These are phyloP conservation scores for Boletus huronensis DNA, from an alignment of 768 basidiomycete species.

Conservation along the genomic window DNA sequence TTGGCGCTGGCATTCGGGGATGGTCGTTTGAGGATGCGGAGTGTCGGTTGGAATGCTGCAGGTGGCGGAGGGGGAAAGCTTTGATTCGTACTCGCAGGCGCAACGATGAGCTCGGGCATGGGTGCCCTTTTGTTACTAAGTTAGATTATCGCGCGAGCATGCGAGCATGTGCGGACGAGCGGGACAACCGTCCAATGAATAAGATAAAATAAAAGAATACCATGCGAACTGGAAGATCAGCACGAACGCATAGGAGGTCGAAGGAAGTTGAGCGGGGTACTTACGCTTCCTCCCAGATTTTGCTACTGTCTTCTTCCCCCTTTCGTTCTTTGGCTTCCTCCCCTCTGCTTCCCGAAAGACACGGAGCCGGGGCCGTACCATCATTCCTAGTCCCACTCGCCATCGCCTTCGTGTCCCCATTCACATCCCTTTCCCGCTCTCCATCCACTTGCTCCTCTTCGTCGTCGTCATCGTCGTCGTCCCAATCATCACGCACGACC, in stretches of 20 bases:
- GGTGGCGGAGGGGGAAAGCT: slow-evolving; percentile 47
- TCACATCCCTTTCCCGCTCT: too few species aligned
- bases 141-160: background rate
- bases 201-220: background rate
- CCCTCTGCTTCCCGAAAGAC: background rate
- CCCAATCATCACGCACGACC: slow-evolving; percentile 54
- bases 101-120: slow-evolving; percentile 63
- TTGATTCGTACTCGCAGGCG: slow-evolving; percentile 35
- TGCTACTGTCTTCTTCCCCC: slow-evolving; percentile 36
- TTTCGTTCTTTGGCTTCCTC: background rate
- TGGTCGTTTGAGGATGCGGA: slow-evolving; percentile 74
- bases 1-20: slow-evolving; percentile 21
- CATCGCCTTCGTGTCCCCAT: background rate
- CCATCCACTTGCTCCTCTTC: background rate
- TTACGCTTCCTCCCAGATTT: slow-evolving; percentile 71
- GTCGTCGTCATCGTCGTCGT: slow-evolving; percentile 46
- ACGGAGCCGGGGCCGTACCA: background rate
- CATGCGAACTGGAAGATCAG: slow-evolving; percentile 13
- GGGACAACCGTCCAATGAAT: background rate
- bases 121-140: slow-evolving; percentile 56
- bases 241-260: slow-evolving; percentile 1
- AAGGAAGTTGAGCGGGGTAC: slow-evolving; percentile 26
- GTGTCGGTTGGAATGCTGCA: slow-evolving; percentile 55
- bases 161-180: background rate
- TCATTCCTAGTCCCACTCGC: background rate